Percentiles rank a stretch among this genome's conserved stretches.
Evolutionary conservation across 805 yeast genomes (phyloP).

Genomic region (Monosporozyma unispora): DNA sequence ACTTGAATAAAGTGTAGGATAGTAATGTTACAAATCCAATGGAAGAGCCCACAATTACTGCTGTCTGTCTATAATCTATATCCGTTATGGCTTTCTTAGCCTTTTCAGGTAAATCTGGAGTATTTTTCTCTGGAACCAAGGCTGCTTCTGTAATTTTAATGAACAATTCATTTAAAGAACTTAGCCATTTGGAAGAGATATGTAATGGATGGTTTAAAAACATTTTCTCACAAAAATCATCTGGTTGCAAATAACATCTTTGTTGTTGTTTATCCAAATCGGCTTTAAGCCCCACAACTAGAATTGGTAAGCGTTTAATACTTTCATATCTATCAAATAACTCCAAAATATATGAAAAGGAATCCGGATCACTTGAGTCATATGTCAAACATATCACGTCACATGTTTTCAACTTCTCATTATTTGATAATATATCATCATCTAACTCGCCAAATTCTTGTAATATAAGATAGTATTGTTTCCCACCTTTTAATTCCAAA

Average conservation of each 20-base stretch:
- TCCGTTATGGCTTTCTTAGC: conserved; percentile 36
- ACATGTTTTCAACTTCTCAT: conserved; percentile 63
- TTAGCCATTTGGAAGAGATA: conserved; percentile 82
- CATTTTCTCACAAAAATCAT: conserved; percentile 62
- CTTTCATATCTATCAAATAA: conserved; percentile 51
- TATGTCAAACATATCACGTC: conserved; percentile 86
- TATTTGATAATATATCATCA: conserved; percentile 61
- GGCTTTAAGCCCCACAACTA: conserved; percentile 89
- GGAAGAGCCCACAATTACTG: conserved; percentile 60
- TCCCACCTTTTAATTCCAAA: conserved; percentile 89
- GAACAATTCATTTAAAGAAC: conserved; percentile 76
- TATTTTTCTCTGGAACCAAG: conserved; percentile 61
- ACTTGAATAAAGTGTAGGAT: conserved; percentile 55
- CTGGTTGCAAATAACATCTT: conserved; percentile 78
- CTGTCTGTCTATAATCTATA: conserved; percentile 39
- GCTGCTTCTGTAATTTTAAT: conserved; percentile 87
- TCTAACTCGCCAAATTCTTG: conserved; percentile 88
- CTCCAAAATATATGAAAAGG: conserved; percentile 74
- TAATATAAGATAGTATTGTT: conserved; percentile 82
- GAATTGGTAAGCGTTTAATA: conserved; percentile 62
- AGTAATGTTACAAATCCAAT: conserved; percentile 55
- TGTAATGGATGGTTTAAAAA: conserved; percentile 77
- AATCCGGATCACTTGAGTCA: conserved; percentile 94
- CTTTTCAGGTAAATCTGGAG: conserved; percentile 70
- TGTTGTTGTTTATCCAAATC: conserved; percentile 95